These are phyloP conservation scores for Trichoderma sp. DNA, from an alignment of 2,329 filamentous ascomycete species.

Conservation along the genomic window DNA sequence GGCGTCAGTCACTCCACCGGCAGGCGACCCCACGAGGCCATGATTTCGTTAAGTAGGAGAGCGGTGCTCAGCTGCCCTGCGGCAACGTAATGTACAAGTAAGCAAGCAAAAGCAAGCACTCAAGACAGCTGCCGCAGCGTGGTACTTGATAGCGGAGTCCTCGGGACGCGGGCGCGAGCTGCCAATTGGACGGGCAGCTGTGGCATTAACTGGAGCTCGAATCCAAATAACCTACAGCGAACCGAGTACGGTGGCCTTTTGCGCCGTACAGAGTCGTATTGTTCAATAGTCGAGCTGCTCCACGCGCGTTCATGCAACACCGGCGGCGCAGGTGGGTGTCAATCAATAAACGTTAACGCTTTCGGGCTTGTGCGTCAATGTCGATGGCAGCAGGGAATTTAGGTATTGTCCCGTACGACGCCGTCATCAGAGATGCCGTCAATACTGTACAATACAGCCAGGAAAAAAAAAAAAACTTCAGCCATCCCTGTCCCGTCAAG, in stretches of 20 bases:
- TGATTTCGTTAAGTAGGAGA: not conserved
- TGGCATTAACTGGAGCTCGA: not conserved
- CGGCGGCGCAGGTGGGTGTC: conserved; percentile 8
- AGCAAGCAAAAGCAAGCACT: not conserved
- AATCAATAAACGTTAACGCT: not conserved
- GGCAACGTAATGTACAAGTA: not conserved
- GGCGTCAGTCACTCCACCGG: conserved; percentile 19
- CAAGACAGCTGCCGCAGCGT: conserved; percentile 5
- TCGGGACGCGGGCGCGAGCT: conserved; percentile 4
- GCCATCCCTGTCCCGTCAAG: conserved; percentile 17
- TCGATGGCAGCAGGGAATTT: conserved; percentile 4
- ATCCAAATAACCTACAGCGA: not conserved
- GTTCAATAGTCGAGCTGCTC: conserved; percentile 9
- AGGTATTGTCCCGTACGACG: conserved; percentile 8
- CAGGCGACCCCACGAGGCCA: conserved; percentile 17
- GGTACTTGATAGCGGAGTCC: conserved; percentile 1
- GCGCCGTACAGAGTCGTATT: conserved; percentile 1
- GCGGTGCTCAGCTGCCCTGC: not conserved
- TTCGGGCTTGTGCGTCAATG: conserved; percentile 17
- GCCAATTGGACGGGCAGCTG: not conserved
- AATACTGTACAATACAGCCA: not conserved
- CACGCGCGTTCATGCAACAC: conserved; percentile 19
- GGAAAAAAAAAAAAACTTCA: not conserved
- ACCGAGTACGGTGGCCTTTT: not conserved
- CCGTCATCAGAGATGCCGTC: not conserved